phyloP scores from a whole-genome alignment of 345 rosid species.

The Microcos paniculata region DNA sequence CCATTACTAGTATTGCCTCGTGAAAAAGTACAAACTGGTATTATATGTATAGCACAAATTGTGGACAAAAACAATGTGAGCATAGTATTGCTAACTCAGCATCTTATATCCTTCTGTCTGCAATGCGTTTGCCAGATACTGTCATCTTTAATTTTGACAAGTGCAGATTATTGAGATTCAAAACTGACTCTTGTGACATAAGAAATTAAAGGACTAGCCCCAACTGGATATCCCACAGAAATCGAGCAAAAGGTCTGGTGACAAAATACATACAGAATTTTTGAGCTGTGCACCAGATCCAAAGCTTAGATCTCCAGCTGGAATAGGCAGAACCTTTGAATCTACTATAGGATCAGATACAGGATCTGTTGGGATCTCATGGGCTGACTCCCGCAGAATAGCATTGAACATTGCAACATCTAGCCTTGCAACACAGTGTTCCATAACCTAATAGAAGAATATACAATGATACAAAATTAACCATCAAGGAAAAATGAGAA shows the following conservation, averaged over 20 bases:
- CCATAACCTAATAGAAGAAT: constrained; percentile 65
- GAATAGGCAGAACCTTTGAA: constrained; percentile 86
- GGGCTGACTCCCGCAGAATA: constrained; percentile 84
- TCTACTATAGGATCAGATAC: constrained; percentile 90
- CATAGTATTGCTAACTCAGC: background rate
- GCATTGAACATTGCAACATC: constrained; percentile 99
- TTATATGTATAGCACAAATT: background rate
- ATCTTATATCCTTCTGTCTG: background rate
- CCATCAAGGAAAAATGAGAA: background rate
- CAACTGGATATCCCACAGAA: background rate
- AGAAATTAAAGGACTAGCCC: background rate
- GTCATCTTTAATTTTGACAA: background rate
- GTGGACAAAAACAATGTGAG: background rate
- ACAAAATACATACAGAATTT: constrained; percentile 59
- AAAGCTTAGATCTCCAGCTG: constrained; percentile 93
- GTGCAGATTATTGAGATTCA: background rate
- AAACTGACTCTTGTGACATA: background rate
- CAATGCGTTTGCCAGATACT: background rate
- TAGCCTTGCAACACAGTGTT: constrained; percentile 70
- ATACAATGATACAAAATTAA: constrained; percentile 8
- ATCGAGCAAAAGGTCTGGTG: background rate
- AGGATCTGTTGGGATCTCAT: constrained; percentile 95
- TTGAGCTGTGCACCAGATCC: constrained; percentile 98
- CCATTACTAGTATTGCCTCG: background rate
- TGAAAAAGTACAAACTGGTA: background rate